Evolutionary conservation across 2,329 filamentous ascomycete species (phyloP).

Genomic region (Clathrospora elynae): DNA sequence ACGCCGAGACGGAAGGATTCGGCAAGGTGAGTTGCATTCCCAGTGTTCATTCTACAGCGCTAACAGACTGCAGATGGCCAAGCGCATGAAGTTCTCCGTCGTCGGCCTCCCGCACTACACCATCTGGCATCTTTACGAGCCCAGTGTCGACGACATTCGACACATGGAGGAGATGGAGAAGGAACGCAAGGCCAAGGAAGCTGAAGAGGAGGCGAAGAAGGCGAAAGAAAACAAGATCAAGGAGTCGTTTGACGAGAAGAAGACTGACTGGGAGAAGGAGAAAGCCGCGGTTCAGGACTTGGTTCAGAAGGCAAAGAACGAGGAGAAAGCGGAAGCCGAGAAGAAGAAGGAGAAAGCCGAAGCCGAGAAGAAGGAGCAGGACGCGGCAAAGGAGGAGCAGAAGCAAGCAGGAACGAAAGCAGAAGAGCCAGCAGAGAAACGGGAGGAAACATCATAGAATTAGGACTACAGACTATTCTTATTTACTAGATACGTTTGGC

Average conservation of each 20-base stretch:
- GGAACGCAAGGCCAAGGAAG: conserved; percentile 78
- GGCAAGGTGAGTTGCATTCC: conserved; percentile 73
- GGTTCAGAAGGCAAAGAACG: conserved; percentile 60
- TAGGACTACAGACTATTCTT: too few species aligned
- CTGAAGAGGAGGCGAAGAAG: conserved; percentile 75
- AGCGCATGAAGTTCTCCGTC: conserved; percentile 93
- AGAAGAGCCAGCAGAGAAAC: conserved; percentile 24
- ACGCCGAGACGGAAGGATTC: conserved; percentile 97
- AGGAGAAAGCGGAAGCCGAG: conserved; percentile 46
- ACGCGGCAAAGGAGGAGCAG: conserved; percentile 38
- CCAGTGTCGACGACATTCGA: conserved; percentile 94
- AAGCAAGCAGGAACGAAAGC: conserved; percentile 36
- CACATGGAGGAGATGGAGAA: conserved; percentile 99
- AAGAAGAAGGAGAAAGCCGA: conserved; percentile 48
- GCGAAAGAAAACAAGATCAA: conserved; percentile 79
- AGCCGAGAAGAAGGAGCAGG: conserved; percentile 60
- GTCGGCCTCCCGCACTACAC: conserved; percentile 96
- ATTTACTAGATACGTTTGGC: conserved; percentile 7
- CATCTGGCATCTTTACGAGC: conserved; percentile 99
- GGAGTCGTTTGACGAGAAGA: conserved; percentile 76
- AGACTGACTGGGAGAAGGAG: conserved; percentile 86
- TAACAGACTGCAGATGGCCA: conserved; percentile 76
- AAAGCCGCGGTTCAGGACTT: conserved; percentile 77
- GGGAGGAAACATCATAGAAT: conserved; percentile 6
- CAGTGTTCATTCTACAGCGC: conserved; percentile 1